phyloP scores from a whole-genome alignment of 2,329 filamentous ascomycete species.

The Emydomyces testavorans region DNA sequence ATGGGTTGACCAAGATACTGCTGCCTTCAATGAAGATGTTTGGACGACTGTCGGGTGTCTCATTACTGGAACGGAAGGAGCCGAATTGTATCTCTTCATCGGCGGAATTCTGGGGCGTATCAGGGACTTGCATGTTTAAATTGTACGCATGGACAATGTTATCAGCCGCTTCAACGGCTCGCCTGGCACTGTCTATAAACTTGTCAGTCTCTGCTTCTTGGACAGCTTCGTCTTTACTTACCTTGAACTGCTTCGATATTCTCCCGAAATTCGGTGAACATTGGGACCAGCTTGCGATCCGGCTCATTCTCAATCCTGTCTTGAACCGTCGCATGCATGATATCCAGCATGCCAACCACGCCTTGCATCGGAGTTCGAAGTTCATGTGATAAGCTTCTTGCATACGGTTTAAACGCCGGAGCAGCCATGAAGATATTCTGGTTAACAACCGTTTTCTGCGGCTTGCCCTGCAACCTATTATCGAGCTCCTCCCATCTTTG shows the following conservation, averaged over 20 bases:
- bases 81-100: conserved; percentile 28
- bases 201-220: background rate
- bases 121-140: conserved; percentile 63
- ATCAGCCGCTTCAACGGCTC: conserved; percentile 61
- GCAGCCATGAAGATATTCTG: conserved; percentile 15
- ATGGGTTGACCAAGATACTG: conserved; percentile 34
- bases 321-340: conserved; percentile 61
- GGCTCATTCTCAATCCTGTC: conserved; percentile 49
- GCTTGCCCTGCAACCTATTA: conserved; percentile 15
- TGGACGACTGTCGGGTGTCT: conserved; percentile 27
- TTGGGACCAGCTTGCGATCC: conserved; percentile 40
- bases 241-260: conserved; percentile 62
- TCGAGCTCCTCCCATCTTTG: conserved; percentile 23
- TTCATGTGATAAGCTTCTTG: conserved; percentile 61
- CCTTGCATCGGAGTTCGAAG: conserved; percentile 64
- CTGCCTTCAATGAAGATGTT: conserved; percentile 35
- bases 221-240: conserved; percentile 22
- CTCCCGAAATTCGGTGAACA: conserved; percentile 53
- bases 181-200: conserved; percentile 51
- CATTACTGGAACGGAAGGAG: conserved; percentile 18
- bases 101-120: conserved; percentile 42
- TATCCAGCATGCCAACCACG: conserved; percentile 63
- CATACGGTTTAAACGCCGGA: conserved; percentile 57
- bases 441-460: conserved; percentile 19
- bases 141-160: conserved; percentile 67